phyloP scores from a whole-genome alignment of 2,329 filamentous ascomycete species.

The Monosporascus sp. region DNA sequence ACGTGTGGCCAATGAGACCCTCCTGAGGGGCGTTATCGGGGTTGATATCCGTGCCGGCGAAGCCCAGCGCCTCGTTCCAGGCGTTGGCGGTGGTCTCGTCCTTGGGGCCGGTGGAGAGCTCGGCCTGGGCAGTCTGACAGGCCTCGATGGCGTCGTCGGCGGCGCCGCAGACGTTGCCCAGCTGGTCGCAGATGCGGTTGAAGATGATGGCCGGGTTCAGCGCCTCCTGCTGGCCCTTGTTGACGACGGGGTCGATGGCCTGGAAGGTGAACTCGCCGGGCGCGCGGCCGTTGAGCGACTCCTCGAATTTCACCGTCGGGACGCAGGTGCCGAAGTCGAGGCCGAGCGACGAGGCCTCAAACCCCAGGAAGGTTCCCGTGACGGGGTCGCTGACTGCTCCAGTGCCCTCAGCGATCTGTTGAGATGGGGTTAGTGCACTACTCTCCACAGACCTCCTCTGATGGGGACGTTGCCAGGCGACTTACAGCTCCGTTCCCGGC shows the following conservation, averaged over 20 bases:
- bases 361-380: constrained; percentile 28
- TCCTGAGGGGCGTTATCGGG: constrained; percentile 32
- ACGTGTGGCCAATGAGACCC: constrained; percentile 33
- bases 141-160: constrained; percentile 52
- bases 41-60: constrained; percentile 33
- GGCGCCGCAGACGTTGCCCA: constrained; percentile 60
- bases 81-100: constrained; percentile 32
- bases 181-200: constrained; percentile 65
- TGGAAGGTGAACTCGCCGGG: constrained; percentile 63
- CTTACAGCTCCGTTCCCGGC: constrained; percentile 10
- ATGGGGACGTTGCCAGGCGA: no score
- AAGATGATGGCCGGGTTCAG: constrained; percentile 71
- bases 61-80: constrained; percentile 38
- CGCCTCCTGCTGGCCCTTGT: constrained; percentile 59
- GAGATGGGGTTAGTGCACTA: no score
- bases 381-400: constrained; percentile 27
- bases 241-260: constrained; percentile 56
- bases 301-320: constrained; percentile 55
- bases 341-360: constrained; percentile 24
- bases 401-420: constrained; percentile 9
- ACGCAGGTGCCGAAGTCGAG: constrained; percentile 50
- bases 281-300: constrained; percentile 50
- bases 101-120: constrained; percentile 26
- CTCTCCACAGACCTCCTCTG: no score
- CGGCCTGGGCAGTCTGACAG: constrained; percentile 45